Evolutionary conservation across 139 green algal species (phyloP).

Genomic region (Medakamo hakoo): DNA sequence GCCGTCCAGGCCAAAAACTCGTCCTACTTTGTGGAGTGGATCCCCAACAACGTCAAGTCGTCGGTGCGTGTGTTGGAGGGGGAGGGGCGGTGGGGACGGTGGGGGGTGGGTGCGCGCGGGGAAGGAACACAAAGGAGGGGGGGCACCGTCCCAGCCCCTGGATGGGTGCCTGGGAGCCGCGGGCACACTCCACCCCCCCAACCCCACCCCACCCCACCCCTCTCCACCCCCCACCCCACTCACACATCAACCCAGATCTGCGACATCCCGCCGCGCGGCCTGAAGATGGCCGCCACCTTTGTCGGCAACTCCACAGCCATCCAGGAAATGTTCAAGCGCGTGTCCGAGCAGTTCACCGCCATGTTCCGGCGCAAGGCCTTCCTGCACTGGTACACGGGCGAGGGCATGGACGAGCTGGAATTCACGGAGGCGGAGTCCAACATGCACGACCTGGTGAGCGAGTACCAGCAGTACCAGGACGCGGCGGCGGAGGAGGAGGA

Average conservation of each 20-base stretch:
- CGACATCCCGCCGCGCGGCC: slow-evolving; percentile 90
- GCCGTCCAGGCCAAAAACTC: slow-evolving; percentile 99
- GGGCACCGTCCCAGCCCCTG: too few relatives aligned
- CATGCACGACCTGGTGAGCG: slow-evolving; percentile 92
- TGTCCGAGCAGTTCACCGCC: slow-evolving; percentile 94
- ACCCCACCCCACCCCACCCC: too few relatives aligned
- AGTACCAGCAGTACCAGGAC: slow-evolving; percentile 99
- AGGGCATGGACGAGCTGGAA: slow-evolving; percentile 99
- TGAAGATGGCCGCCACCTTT: slow-evolving; percentile 97
- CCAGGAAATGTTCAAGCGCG: slow-evolving; percentile 91
- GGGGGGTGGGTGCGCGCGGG: too few relatives aligned
- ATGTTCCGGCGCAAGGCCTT: slow-evolving; percentile 99
- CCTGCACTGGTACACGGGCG: slow-evolving; percentile 99
- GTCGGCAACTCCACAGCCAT: slow-evolving; percentile 90
- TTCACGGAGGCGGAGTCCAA: slow-evolving; percentile 98
- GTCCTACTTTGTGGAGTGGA: slow-evolving; percentile 98
- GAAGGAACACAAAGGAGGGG: too few relatives aligned
- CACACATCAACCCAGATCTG: slow-evolving; percentile 33
- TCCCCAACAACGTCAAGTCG: slow-evolving; percentile 98
- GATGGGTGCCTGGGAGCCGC: too few relatives aligned
- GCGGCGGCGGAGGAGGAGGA: slow-evolving; percentile 78
- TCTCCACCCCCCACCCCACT: too few relatives aligned
- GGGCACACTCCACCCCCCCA: too few relatives aligned
- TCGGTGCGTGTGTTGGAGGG: too few relatives aligned
- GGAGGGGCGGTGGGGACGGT: too few relatives aligned